phyloP scores from a whole-genome alignment of 2,329 filamentous ascomycete genomes.

The Botrytis fabae region DNA sequence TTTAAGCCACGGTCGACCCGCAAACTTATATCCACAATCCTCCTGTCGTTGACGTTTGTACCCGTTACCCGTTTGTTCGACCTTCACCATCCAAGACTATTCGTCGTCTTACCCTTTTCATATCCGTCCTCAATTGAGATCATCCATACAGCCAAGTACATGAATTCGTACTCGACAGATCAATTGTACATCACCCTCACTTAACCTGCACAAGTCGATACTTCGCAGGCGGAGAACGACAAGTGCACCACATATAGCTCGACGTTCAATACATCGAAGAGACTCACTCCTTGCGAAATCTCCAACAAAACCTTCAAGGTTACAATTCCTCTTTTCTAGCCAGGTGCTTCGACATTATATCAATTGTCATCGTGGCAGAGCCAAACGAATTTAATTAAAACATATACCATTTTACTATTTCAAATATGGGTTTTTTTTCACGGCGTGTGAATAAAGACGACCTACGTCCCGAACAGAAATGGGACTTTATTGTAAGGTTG shows the following conservation, averaged over 20 bases:
- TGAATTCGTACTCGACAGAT: background rate
- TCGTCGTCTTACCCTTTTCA: slow-evolving; percentile 5
- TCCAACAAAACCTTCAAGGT: slow-evolving; percentile 22
- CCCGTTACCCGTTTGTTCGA: background rate
- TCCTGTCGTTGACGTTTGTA: background rate
- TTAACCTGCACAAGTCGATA: slow-evolving; percentile 43
- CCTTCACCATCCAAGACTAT: background rate
- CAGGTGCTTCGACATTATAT: slow-evolving; percentile 28
- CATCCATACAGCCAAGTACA: background rate
- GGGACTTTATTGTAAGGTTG: slow-evolving; percentile 81
- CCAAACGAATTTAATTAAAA: slow-evolving; percentile 28
- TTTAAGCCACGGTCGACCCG: slow-evolving; percentile 10
- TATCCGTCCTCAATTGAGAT: background rate
- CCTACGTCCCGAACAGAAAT: slow-evolving; percentile 82
- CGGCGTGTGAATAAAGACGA: slow-evolving; percentile 63
- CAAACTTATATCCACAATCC: slow-evolving; percentile 4
- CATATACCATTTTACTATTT: slow-evolving; percentile 18
- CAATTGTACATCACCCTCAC: slow-evolving; percentile 9
- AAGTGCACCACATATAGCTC: slow-evolving; percentile 42
- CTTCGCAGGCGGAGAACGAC: slow-evolving; percentile 54
- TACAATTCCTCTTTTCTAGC: slow-evolving; percentile 25
- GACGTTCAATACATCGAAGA: slow-evolving; percentile 35
- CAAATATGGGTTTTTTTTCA: slow-evolving; percentile 63
- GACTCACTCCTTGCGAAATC: slow-evolving; percentile 25
- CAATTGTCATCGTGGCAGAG: slow-evolving; percentile 30